Evolutionary conservation across 306 rosid genomes (phyloP).

Genomic region (cucumber (Cucumis sativus)): DNA sequence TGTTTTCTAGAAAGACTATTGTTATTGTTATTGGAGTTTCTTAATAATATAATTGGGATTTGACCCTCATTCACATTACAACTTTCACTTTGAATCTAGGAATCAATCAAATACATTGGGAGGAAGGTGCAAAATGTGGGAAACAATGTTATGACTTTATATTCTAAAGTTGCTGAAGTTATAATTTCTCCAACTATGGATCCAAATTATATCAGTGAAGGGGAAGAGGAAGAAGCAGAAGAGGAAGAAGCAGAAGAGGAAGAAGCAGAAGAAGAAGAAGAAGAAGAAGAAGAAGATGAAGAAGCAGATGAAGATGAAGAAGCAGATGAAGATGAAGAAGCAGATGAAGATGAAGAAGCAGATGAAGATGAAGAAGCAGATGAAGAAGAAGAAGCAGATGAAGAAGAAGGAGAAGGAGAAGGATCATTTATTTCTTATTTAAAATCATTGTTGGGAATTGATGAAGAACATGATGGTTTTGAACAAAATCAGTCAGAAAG

Average conservation of each 20-base stretch:
- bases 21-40: neutral
- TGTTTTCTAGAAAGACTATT: neutral
- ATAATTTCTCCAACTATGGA: neutral
- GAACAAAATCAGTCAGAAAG: no score
- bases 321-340: neutral
- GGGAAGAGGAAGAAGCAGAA: neutral
- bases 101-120: neutral
- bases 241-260: no score
- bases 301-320: neutral
- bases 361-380: neutral
- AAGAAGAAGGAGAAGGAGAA: neutral
- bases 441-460: no score
- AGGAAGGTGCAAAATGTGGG: neutral
- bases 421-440: no score
- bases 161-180: neutral
- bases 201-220: neutral
- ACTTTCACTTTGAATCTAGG: neutral
- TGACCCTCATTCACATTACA: neutral
- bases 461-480: no score
- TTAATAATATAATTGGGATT: neutral
- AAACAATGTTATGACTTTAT: neutral
- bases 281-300: neutral
- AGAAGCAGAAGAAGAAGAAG: neutral
- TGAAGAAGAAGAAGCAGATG: neutral
- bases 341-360: neutral